Evolutionary conservation across 179 eudicot genomes (phyloP).

Genomic region (Vitellaria paradoxa): DNA sequence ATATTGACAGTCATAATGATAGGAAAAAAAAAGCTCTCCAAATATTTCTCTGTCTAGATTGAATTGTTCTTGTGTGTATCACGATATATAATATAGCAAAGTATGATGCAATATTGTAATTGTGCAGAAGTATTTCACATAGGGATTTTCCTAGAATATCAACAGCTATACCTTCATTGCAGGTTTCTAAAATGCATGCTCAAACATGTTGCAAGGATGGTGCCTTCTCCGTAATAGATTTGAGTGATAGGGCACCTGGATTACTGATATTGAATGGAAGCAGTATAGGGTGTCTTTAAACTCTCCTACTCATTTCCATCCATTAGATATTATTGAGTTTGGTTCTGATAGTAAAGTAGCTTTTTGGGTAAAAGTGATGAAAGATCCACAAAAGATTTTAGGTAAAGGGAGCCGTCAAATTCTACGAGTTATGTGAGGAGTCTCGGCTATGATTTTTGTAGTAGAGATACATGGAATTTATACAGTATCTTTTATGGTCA

Average conservation of each 20-base stretch:
- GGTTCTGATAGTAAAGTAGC: slow-evolving; percentile 73
- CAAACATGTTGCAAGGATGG: slow-evolving; percentile 61
- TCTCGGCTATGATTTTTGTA: too few relatives aligned
- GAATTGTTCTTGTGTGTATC: neutral
- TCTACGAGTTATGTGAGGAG: slow-evolving; percentile 39
- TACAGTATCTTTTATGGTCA: too few relatives aligned
- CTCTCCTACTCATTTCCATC: slow-evolving; percentile 67
- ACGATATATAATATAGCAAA: too few relatives aligned
- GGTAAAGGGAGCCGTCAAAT: slow-evolving; percentile 24
- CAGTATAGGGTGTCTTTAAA: slow-evolving; percentile 69
- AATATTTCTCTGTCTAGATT: neutral
- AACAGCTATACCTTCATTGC: slow-evolving; percentile 45
- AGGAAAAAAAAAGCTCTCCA: too few relatives aligned
- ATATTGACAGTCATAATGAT: too few relatives aligned
- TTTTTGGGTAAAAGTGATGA: slow-evolving; percentile 74
- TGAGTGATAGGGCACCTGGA: slow-evolving; percentile 88
- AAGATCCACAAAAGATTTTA: slow-evolving; percentile 26
- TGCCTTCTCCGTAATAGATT: slow-evolving; percentile 65
- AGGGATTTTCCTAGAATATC: slow-evolving; percentile 50
- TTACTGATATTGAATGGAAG: slow-evolving; percentile 76
- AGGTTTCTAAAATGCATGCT: slow-evolving; percentile 85
- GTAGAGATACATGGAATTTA: too few relatives aligned
- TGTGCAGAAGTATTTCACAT: slow-evolving; percentile 50
- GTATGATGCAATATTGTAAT: slow-evolving; percentile 7
- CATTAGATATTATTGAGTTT: slow-evolving; percentile 67